These are phyloP conservation scores for Phytopythium oedochilum DNA, from an alignment of 352 stramenopile species.

Conservation along the genomic window DNA sequence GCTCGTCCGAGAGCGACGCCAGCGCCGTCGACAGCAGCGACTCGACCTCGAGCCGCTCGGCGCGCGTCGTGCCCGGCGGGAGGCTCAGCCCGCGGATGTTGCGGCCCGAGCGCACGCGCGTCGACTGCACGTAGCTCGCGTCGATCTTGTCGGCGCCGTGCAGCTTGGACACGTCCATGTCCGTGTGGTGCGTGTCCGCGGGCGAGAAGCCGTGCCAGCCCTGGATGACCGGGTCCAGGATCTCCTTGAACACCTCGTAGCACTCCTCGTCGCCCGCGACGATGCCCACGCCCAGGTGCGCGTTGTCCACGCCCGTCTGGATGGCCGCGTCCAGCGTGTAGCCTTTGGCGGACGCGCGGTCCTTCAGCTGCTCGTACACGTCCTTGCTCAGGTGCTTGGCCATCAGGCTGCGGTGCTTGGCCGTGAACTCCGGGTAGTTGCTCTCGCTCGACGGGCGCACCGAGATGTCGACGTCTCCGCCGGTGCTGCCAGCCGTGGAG, in stretches of 20 bases:
- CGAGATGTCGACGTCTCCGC: slow-evolving; percentile 34
- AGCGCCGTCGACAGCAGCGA: slow-evolving; percentile 78
- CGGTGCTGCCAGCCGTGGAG: not conserved
- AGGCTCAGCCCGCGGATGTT: slow-evolving; percentile 89
- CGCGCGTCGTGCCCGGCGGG: slow-evolving; percentile 81
- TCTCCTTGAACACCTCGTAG: slow-evolving; percentile 76
- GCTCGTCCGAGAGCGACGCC: slow-evolving; percentile 56
- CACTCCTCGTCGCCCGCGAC: slow-evolving; percentile 86
- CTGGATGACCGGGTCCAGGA: slow-evolving; percentile 85
- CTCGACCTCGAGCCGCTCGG: slow-evolving; percentile 82
- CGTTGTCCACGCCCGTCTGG: slow-evolving; percentile 79
- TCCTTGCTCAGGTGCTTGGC: slow-evolving; percentile 79
- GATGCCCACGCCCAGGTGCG: slow-evolving; percentile 76
- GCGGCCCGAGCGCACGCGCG: slow-evolving; percentile 87
- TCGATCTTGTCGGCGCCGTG: slow-evolving; percentile 61
- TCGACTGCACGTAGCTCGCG: slow-evolving; percentile 88
- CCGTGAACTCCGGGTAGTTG: slow-evolving; percentile 75
- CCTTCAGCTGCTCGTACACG: slow-evolving; percentile 83
- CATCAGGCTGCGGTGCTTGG: slow-evolving; percentile 85
- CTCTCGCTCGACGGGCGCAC: slow-evolving; percentile 60
- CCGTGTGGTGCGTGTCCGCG: slow-evolving; percentile 69
- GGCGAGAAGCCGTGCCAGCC: slow-evolving; percentile 85
- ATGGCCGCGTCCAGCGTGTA: slow-evolving; percentile 87
- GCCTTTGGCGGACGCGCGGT: slow-evolving; percentile 53
- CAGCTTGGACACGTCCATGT: slow-evolving; percentile 81